phyloP scores from a whole-genome alignment of 228 moss, liverwort and hornwort species.

The Sphagnum fallax region DNA sequence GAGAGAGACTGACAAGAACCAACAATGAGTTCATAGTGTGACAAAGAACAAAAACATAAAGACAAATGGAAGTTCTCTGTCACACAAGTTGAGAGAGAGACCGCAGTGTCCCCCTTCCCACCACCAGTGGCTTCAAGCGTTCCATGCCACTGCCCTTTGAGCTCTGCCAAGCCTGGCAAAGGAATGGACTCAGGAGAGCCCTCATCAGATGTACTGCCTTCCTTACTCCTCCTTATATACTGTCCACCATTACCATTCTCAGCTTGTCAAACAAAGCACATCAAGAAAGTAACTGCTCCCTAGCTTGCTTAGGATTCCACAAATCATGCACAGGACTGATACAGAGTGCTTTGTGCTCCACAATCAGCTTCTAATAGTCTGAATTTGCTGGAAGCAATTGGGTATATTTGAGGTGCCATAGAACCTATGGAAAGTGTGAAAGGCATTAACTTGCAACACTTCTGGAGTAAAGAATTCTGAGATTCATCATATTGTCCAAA shows the following conservation, averaged over 20 bases:
- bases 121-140: slow-evolving; percentile 94
- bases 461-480: too few relatives aligned
- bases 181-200: slow-evolving; percentile 77
- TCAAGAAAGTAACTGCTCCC: background rate
- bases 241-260: slow-evolving; percentile 8
- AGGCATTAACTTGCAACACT: too few relatives aligned
- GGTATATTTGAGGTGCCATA: too few relatives aligned
- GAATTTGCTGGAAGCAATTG: too few relatives aligned
- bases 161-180: slow-evolving; percentile 90
- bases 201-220: slow-evolving; percentile 49
- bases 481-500: too few relatives aligned
- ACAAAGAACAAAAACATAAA: too few relatives aligned
- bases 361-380: too few relatives aligned
- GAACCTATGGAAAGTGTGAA: too few relatives aligned
- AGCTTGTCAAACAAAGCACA: background rate
- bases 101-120: slow-evolving; percentile 92
- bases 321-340: background rate
- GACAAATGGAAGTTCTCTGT: background rate
- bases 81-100: slow-evolving; percentile 7
- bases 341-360: background rate
- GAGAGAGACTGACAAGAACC: too few relatives aligned
- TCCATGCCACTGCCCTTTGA: slow-evolving; percentile 93
- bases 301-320: background rate
- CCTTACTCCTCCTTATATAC: slow-evolving; percentile 63
- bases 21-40: too few relatives aligned